Conservation (phyloP, 345 rosid species). For the Heritiera littoralis region DNA sequence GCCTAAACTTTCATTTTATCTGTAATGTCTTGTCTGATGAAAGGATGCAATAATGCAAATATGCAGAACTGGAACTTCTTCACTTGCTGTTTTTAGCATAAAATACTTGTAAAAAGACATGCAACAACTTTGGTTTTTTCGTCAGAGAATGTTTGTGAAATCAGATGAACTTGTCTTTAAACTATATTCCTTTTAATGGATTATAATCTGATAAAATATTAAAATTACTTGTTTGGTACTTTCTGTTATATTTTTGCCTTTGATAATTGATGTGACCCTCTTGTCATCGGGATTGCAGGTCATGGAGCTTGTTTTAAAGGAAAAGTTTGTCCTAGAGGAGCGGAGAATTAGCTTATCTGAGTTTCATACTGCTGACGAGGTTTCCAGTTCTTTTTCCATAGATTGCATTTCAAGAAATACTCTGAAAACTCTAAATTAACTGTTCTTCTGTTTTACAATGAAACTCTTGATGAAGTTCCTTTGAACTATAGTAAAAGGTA, state of each 20-base stretch:
- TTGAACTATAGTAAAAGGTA: slow-evolving; percentile 4
- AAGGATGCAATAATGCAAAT: background rate
- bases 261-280: background rate
- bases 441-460: background rate
- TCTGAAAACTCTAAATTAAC: background rate
- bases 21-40: background rate
- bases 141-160: background rate
- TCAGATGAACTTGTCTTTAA: background rate
- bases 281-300: slow-evolving; percentile 45
- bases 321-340: slow-evolving; percentile 62
- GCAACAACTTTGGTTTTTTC: background rate
- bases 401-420: background rate
- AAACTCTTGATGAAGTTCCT: background rate
- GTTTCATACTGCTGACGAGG: slow-evolving; percentile 92
- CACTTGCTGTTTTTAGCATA: background rate
- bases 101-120: background rate
- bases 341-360: slow-evolving; percentile 77
- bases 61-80: background rate
- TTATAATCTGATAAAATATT: background rate
- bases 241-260: background rate
- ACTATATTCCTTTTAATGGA: background rate
- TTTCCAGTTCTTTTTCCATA: slow-evolving; percentile 21
- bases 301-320: slow-evolving; percentile 77
- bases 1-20: slow-evolving; percentile 11
- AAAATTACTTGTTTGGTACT: background rate